phyloP scores from a whole-genome alignment of 306 rosid species.

The Trifolium pratense region DNA sequence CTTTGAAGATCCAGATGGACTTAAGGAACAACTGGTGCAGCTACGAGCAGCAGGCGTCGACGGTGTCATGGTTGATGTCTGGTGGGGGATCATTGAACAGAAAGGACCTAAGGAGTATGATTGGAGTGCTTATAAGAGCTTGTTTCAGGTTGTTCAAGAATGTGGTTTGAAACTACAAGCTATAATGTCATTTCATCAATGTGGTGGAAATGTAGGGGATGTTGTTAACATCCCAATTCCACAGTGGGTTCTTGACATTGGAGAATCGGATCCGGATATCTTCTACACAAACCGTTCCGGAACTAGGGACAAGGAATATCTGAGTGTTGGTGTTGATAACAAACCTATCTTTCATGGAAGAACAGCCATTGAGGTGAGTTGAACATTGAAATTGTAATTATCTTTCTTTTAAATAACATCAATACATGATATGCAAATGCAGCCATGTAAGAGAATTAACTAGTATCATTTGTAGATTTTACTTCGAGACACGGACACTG shows the following conservation, averaged over 20 bases:
- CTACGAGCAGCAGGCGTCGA: slow-evolving; percentile 65
- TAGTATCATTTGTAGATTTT: no score
- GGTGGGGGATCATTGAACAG: slow-evolving; percentile 88
- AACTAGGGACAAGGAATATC: slow-evolving; percentile 67
- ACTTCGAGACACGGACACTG: no score
- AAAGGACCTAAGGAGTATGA: slow-evolving; percentile 72
- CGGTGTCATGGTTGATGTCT: slow-evolving; percentile 92
- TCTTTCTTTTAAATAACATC: background rate
- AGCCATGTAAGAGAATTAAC: background rate
- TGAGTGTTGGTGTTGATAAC: slow-evolving; percentile 71
- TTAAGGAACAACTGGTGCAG: slow-evolving; percentile 55
- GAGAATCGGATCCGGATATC: slow-evolving; percentile 73
- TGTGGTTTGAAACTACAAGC: slow-evolving; percentile 74
- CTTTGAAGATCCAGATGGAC: slow-evolving; percentile 56
- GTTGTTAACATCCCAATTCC: slow-evolving; percentile 71
- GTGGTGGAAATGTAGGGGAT: slow-evolving; percentile 93
- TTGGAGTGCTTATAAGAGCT: slow-evolving; percentile 70
- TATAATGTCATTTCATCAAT: slow-evolving; percentile 88
- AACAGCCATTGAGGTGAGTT: slow-evolving; percentile 70
- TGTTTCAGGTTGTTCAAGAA: slow-evolving; percentile 67
- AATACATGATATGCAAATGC: background rate
- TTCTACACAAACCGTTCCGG: slow-evolving; percentile 71
- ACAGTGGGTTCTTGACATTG: slow-evolving; percentile 69
- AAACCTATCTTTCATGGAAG: slow-evolving; percentile 65
- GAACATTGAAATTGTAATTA: background rate